Evolutionary conservation across 345 rosid genomes (phyloP), one percentile per base, ranked within the genome.

Genomic region (Eucalyptus melliodora): DNA sequence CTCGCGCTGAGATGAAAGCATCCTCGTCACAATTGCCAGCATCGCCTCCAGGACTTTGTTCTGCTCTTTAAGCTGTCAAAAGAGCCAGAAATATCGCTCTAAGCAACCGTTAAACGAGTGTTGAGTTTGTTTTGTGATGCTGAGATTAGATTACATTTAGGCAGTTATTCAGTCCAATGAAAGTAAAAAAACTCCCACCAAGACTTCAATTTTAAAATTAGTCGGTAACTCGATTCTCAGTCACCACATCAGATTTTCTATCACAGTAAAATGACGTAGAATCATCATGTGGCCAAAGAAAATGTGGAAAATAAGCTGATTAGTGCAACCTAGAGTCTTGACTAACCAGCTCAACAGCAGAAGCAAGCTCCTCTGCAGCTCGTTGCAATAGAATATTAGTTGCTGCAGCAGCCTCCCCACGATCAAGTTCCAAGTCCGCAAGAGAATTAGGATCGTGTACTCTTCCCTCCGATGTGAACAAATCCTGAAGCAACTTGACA

Each of bases 401-500:
- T 86, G 44, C 90, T 34, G 81, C 87, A 89, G 90, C 89, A 81
- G 92, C 89, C 89, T 93, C 95, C 89, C 96, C 94, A 53, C 24
- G 92, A 67, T 90, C 92, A 62, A 90, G 65, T 86, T 95, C 95
- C 91, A 91, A 89, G 49, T 95, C 96, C 62, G 92, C 94, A 40
- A 87, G 87, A 88, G 93, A 91, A 91, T 91, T 88, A 90, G 90
- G 92, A 92, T 92, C 93, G 62, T 89, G 89, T 86, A 93, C 53
- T 53, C 94, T 89, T 50, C 96, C 96, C 91, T 94, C 97, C 81
- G 90, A 91, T 86, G 91, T 89, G 93, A 94, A 93, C 89, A 94
- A 82, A 91, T 96, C 96, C 93, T 95, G 96, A 26, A 97, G 96
- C 90, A 93, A 92, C 89, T 94, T 91, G 88, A 96, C 91, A 88